Conservation (phyloP, 768 basidiomycete species). For the Russula sp. region DNA sequence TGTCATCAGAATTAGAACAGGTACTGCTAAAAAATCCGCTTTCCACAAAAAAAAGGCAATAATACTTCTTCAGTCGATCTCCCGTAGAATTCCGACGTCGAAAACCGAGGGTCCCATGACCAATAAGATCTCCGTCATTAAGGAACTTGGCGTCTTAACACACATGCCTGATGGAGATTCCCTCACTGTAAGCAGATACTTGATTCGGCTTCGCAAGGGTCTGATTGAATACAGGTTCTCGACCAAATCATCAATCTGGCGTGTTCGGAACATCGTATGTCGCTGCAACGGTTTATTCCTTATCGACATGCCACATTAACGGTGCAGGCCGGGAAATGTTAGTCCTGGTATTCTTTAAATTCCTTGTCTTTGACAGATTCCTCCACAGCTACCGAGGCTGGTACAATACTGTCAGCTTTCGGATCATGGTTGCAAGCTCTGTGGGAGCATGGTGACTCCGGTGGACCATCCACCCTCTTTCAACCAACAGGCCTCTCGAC, state of each 20-base stretch:
- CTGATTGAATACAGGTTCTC: conserved; percentile 32
- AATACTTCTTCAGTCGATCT: neutral
- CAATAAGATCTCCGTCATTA: conserved; percentile 16
- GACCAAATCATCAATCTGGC: conserved; percentile 35
- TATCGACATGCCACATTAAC: conserved; percentile 62
- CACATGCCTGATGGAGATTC: conserved; percentile 12
- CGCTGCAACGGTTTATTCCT: conserved; percentile 47
- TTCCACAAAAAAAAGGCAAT: neutral
- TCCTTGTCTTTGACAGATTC: neutral
- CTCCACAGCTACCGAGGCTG: conserved; percentile 3
- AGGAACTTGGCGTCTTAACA: conserved; percentile 22
- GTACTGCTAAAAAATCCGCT: neutral
- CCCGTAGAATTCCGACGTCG: neutral
- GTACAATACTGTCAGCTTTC: conserved; percentile 14
- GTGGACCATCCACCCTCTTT: conserved; percentile 26
- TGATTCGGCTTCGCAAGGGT: neutral
- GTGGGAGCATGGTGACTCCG: conserved; percentile 20
- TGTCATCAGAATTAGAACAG: neutral
- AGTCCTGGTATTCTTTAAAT: conserved; percentile 24
- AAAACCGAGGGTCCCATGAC: neutral
- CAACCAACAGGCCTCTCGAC: conserved; percentile 20
- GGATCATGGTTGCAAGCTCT: conserved; percentile 28
- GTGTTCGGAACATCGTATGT: conserved; percentile 10
- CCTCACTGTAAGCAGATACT: conserved; percentile 2
- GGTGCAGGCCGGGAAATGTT: conserved; percentile 43